A percentile compares a stretch with the other conserved stretches of the same genome.
Conservation (phyloP, 2,329 filamentous ascomycete genomes). For the Cladosporium sp. region DNA sequence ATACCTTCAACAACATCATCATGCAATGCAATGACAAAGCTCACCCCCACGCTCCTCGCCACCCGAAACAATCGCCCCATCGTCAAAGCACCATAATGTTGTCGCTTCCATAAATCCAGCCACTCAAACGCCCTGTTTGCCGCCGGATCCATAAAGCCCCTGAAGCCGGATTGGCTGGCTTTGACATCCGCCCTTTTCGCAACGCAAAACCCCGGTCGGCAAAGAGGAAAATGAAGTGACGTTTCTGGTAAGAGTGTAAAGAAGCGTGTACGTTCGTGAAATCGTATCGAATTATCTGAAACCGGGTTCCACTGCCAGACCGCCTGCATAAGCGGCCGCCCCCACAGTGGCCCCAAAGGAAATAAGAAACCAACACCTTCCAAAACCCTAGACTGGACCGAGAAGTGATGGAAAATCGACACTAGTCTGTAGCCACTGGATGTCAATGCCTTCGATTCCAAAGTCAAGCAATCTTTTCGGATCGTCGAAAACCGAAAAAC, state of each 20-base stretch:
- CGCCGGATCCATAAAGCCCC: constrained; percentile 3
- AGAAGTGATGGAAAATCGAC: constrained; percentile 1
- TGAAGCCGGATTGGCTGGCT: constrained; percentile 14
- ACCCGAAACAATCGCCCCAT: neutral
- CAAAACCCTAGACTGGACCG: neutral
- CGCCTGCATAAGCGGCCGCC: neutral
- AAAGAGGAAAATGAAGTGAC: neutral
- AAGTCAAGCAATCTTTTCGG: neutral
- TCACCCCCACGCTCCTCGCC: neutral
- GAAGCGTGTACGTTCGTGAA: neutral
- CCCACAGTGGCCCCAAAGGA: neutral
- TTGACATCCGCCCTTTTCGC: neutral
- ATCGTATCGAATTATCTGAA: constrained; percentile 18
- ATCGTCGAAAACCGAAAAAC: neutral
- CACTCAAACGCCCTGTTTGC: neutral
- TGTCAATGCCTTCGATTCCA: neutral
- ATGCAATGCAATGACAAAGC: neutral
- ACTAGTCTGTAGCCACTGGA: constrained; percentile 9
- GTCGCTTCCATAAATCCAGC: neutral
- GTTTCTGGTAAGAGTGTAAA: neutral
- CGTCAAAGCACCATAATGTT: neutral
- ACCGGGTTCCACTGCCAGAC: neutral
- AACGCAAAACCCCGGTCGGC: neutral
- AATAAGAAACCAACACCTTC: neutral
- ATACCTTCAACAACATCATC: neutral